Evolutionary conservation across 305 asterid genomes (phyloP).

Genomic region (Fraxinus xanthoxyloides): DNA sequence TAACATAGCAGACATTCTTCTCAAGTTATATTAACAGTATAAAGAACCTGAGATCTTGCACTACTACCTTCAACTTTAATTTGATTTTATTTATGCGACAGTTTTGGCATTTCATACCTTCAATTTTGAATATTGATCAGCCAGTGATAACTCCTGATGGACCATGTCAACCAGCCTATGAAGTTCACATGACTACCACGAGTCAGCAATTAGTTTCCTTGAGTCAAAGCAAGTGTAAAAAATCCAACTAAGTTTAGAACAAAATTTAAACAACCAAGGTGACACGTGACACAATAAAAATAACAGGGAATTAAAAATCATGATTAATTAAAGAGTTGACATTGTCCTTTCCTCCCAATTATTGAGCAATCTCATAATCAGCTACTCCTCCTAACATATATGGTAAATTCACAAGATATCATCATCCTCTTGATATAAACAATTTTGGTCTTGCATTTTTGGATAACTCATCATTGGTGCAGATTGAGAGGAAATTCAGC

Average conservation of each 20-base stretch:
- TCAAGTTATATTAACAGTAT: background rate
- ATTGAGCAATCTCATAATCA: conserved; percentile 3
- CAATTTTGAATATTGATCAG: conserved; percentile 80
- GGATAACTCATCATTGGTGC: conserved; percentile 7
- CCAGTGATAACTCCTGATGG: conserved; percentile 90
- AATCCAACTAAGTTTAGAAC: conserved; percentile 5
- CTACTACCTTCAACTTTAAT: conserved; percentile 3
- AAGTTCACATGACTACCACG: conserved; percentile 25
- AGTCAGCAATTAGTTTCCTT: conserved; percentile 23
- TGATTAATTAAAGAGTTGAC: background rate
- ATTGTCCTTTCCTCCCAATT: conserved; percentile 1
- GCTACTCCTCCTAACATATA: background rate
- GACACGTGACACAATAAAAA: conserved; percentile 2
- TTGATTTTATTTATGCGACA: background rate
- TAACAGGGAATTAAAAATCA: conserved; percentile 7
- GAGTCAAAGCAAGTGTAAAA: conserved; percentile 20
- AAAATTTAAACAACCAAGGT: conserved; percentile 13
- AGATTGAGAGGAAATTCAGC: background rate
- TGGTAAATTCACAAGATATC: background rate
- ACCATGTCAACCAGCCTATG: conserved; percentile 85
- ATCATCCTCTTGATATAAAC: background rate
- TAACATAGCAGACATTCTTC: conserved; percentile 16
- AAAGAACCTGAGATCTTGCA: background rate
- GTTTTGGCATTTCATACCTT: conserved; percentile 55
- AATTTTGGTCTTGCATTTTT: background rate